Conservation (phyloP, 208 protist genomes). For the Phytomonas francai region DNA sequence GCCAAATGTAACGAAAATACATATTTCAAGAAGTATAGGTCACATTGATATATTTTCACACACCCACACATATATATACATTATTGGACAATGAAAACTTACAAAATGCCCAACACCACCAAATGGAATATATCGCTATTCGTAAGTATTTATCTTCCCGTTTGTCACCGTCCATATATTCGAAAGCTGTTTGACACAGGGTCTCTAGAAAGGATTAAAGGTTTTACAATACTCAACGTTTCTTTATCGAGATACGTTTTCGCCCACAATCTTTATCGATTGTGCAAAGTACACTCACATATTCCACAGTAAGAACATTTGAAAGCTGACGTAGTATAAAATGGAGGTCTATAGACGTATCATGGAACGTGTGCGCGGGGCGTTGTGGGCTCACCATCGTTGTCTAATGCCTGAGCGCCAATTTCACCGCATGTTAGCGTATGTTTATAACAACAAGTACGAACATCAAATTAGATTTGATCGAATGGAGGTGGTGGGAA, state of each 20-base stretch:
- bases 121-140: background rate
- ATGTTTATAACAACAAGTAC: slow-evolving; percentile 93
- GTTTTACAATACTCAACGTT: background rate
- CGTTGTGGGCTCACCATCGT: slow-evolving; percentile 88
- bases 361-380: slow-evolving; percentile 80
- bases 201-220: background rate
- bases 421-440: slow-evolving; percentile 87
- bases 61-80: background rate
- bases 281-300: background rate
- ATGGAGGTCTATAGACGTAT: slow-evolving; percentile 91
- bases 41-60: background rate
- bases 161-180: background rate
- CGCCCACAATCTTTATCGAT: background rate
- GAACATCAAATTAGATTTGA: slow-evolving; percentile 90
- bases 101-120: background rate
- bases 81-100: background rate
- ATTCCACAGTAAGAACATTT: background rate
- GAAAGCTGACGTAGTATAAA: background rate
- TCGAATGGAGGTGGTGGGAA: slow-evolving; percentile 80
- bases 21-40: background rate
- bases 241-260: background rate
- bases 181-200: background rate
- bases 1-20: background rate
- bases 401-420: slow-evolving; percentile 87
- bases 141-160: background rate